These are phyloP conservation scores for Diaporthe destruens DNA, from an alignment of 2,329 filamentous ascomycete species.

Conservation along the genomic window DNA sequence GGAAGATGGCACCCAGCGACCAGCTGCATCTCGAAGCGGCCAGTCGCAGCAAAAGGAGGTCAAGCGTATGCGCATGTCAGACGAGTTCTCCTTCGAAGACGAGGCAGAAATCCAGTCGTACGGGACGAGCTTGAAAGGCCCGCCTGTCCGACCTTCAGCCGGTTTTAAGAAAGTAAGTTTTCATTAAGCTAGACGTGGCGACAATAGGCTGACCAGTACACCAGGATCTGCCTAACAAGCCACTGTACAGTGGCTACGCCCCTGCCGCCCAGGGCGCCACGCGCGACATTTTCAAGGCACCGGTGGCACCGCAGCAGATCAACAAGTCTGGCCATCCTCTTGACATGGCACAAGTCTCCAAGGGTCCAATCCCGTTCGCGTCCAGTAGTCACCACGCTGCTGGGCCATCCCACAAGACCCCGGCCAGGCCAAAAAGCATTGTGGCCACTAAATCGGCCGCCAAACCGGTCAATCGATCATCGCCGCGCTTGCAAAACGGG, in stretches of 20 bases:
- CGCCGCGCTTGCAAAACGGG: slow-evolving; percentile 88
- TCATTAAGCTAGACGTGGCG: not conserved
- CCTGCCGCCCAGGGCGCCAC: slow-evolving; percentile 67
- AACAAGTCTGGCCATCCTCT: slow-evolving; percentile 77
- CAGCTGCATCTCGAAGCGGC: slow-evolving; percentile 62
- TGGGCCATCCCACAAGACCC: slow-evolving; percentile 74
- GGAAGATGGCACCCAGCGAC: slow-evolving; percentile 65
- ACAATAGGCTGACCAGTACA: slow-evolving; percentile 50
- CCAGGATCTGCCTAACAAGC: slow-evolving; percentile 72
- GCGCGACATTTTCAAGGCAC: slow-evolving; percentile 74
- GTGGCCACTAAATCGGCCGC: slow-evolving; percentile 66
- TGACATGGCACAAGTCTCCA: slow-evolving; percentile 89
- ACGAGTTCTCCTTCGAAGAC: slow-evolving; percentile 70
- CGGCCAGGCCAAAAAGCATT: slow-evolving; percentile 66
- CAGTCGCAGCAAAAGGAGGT: slow-evolving; percentile 78
- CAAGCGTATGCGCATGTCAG: slow-evolving; percentile 84
- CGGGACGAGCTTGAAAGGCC: slow-evolving; percentile 76
- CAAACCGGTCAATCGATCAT: slow-evolving; percentile 75
- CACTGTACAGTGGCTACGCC: slow-evolving; percentile 72
- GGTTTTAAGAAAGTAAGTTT: slow-evolving; percentile 74
- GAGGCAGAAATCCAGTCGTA: slow-evolving; percentile 71
- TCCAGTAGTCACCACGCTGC: slow-evolving; percentile 73
- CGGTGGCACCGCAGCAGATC: slow-evolving; percentile 76
- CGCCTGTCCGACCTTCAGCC: slow-evolving; percentile 85
- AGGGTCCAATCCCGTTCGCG: slow-evolving; percentile 90